Base-by-base conservation (phyloP, 306 rosid genomes). In the Cicer pinnatifidum region DNA sequence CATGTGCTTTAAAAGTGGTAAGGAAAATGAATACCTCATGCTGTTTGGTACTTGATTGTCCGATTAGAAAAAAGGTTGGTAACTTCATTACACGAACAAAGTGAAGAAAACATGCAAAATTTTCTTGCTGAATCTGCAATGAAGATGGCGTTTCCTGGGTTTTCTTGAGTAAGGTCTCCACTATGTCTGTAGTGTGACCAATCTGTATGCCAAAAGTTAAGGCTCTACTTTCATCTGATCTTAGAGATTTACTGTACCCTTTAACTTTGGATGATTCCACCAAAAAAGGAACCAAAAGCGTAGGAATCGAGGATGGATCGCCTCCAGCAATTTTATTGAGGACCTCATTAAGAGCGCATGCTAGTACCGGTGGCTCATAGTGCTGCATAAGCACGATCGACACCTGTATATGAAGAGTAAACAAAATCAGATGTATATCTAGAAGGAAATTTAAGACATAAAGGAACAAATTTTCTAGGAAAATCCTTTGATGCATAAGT, bases 311-410 rank as follows among this genome's bases (percentile, higher is more conserved):
- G 77, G 90, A 88, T 57, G 80, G 75, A 8, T 73, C 46, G 47
- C 71, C 84, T 63, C 73, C 85, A 0, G 78, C 76, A 78, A 92
- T 75, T 44, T 81, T 82, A 45, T 77, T 57, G 1, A 92, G 89
- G 60, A 90, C 84, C 85, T 90, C 96, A 70, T 83, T 82, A 41
- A 92, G 63, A 56, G 92, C 96, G 59, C 98, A 90, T 47, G 87
- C 89, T 60, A 90, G 87, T 51, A 85, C 59, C 11, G 98, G 97
- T 19, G 92, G 86, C 73, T 85, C 96, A 45, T 84, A 84, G 68
- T 66, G 82, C 81, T 88, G 84, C 90, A 92, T 69, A 57, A 83
- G 80, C 80, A 92, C 72, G 59, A 89, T 13, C 6, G 96, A 88
- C 17, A 89, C 90, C 97, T 92, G 87, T 76, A 75, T 47, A 74